phyloP scores from a whole-genome alignment of 2,329 filamentous ascomycete species.

The Aspergillus hiratsukae region DNA sequence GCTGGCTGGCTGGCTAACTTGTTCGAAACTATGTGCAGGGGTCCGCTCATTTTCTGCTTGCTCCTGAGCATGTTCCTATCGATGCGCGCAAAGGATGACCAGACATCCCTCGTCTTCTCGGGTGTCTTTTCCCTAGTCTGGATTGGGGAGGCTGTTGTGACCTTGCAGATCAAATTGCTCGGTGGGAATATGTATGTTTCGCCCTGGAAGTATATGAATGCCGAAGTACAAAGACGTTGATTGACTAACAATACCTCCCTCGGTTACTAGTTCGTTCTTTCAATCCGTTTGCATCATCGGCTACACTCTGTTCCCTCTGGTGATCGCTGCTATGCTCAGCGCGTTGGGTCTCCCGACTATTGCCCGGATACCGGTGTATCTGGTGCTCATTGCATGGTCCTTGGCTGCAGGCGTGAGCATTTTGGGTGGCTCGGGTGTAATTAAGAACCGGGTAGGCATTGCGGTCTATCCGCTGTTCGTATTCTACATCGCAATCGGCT shows the following conservation, averaged over 20 bases:
- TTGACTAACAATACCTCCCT: neutral
- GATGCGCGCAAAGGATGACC: conserved; percentile 70
- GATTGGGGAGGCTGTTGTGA: conserved; percentile 94
- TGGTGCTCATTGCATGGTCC: conserved; percentile 85
- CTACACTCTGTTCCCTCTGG: conserved; percentile 94
- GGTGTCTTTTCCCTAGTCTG: conserved; percentile 96
- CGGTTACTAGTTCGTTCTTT: conserved; percentile 75
- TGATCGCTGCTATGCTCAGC: conserved; percentile 85
- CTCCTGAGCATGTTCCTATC: conserved; percentile 83
- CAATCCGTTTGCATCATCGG: conserved; percentile 98
- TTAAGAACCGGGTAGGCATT: conserved; percentile 89
- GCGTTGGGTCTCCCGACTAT: conserved; percentile 76
- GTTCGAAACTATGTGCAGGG: conserved; percentile 50
- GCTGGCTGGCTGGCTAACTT: neutral
- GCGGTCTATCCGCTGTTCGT: conserved; percentile 93
- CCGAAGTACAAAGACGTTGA: neutral
- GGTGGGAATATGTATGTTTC: conserved; percentile 91
- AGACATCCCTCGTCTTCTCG: conserved; percentile 86
- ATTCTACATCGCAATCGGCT: conserved; percentile 90
- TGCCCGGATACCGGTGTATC: conserved; percentile 82
- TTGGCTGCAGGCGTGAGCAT: conserved; percentile 95
- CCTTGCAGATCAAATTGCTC: conserved; percentile 93
- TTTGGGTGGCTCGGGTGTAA: conserved; percentile 87
- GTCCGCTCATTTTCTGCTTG: conserved; percentile 89
- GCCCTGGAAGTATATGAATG: neutral